A percentile compares a stretch with the other conserved stretches of the same genome.
Evolutionary conservation across 495 filamentous ascomycete genomes (phyloP).

Genomic region (Lichenothelia convexa): DNA sequence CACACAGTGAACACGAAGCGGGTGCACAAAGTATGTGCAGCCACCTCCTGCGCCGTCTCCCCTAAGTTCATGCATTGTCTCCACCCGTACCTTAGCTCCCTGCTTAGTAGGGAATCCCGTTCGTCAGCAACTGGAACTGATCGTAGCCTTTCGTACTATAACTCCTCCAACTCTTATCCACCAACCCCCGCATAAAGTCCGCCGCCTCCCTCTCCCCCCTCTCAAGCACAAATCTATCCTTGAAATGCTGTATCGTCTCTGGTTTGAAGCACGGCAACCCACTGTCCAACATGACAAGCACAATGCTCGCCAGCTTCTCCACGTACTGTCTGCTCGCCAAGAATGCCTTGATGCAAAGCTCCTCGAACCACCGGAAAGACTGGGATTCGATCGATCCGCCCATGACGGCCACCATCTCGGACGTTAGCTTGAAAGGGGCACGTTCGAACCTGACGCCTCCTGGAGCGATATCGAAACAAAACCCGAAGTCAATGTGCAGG

Average conservation of each 20-base stretch:
- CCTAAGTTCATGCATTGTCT: too few species aligned
- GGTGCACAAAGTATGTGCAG: too few species aligned
- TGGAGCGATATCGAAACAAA: conserved; percentile 97
- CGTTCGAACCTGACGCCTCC: conserved; percentile 94
- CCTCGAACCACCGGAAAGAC: conserved; percentile 88
- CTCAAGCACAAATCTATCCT: conserved; percentile 81
- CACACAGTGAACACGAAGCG: too few species aligned
- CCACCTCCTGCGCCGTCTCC: too few species aligned
- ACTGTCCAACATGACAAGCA: conserved; percentile 87
- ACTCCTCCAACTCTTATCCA: conserved; percentile 73
- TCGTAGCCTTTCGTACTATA: conserved; percentile 87
- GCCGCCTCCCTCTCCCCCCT: conserved; percentile 88
- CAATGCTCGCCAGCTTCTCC: conserved; percentile 73
- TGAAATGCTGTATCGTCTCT: conserved; percentile 80
- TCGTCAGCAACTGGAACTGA: conserved; percentile 90
- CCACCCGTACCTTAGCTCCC: too few species aligned
- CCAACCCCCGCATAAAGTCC: conserved; percentile 75
- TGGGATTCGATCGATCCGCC: conserved; percentile 68
- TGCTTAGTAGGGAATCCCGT: conserved; percentile 77
- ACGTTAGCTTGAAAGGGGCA: conserved; percentile 93
- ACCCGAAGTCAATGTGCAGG: conserved; percentile 97
- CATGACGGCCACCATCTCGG: conserved; percentile 97
- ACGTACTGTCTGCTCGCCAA: conserved; percentile 73
- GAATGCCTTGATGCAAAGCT: conserved; percentile 89
- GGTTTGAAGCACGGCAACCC: conserved; percentile 97